Base-by-base conservation (phyloP, 306 rosid species). In the Gastrolobium villosum region DNA sequence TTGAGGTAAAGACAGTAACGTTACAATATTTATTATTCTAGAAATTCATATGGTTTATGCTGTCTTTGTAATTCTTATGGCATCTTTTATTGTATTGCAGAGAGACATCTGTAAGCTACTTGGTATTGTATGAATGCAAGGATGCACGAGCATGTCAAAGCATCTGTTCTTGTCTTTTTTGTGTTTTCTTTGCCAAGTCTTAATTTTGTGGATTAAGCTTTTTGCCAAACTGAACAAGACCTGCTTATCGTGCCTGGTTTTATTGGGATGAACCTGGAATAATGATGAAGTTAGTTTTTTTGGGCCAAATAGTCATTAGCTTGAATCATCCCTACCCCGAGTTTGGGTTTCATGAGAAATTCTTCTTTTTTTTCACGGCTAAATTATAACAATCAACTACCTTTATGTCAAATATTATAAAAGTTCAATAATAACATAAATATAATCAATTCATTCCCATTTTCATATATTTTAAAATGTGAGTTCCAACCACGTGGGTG, bases 101-200 rank as follows among this genome's bases (percentile, higher is more conserved):
- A 67, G 63, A 69, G 91, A 89, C 86, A 87, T 94, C 55, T 67
- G 77, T 83, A 84, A 84, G 82, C 86, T 92, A 56, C 72, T 91
- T 70, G 93, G 83, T 10, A 67, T 83, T 45, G 55, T n/a, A 10
- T 88, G 87, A 88, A 55, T 71, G 63, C 49, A 50, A 31, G 36
- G 73, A 79, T 40, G 10, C 49, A 68, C 5, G n/a, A 68, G 72
- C 78, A 82, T 62, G 74, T 48, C 48, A 34, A 32, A 74, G 52
- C 59, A 62, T 57, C 52, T 57, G 52, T 53, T 74, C 5, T 63
- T 32, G 62, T 34, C 68, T 56, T 75, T 49, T 7, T 30, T 20
- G 9, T 79, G 65, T 26, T 66, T 36, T 26, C 60, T 50, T 31
- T 60, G 53, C 46, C 11, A 73, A 50, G 10, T 41, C 3, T 6